Evolutionary conservation across 2,329 filamentous ascomycete species (phyloP).

Genomic region (Hirsutella rhossiliensis): DNA sequence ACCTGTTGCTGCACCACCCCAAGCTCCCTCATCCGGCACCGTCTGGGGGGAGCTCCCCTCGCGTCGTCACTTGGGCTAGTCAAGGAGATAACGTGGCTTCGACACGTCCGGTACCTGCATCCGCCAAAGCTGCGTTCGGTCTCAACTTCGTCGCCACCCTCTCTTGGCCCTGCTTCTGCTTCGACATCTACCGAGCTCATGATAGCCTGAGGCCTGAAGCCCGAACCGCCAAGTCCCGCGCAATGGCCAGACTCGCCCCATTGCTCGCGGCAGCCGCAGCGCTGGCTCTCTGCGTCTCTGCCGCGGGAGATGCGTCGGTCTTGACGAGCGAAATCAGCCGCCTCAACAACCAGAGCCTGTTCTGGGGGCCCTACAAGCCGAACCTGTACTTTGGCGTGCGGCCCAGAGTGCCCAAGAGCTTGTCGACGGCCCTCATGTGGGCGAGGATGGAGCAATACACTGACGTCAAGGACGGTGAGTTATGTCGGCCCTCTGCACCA

Average conservation of each 20-base stretch:
- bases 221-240: not conserved
- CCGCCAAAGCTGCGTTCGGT: not conserved
- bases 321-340: slow-evolving; percentile 37
- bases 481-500: not conserved
- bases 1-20: too few relatives aligned
- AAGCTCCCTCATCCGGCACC: too few relatives aligned
- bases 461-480: slow-evolving; percentile 60
- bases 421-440: slow-evolving; percentile 83
- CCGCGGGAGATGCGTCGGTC: slow-evolving; percentile 21
- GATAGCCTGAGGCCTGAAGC: not conserved
- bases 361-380: slow-evolving; percentile 93
- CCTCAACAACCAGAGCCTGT: slow-evolving; percentile 65
- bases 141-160: not conserved
- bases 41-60: too few relatives aligned
- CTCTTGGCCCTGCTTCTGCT: not conserved
- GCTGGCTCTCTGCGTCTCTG: slow-evolving; percentile 9
- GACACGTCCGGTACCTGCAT: too few relatives aligned
- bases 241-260: slow-evolving; percentile 20
- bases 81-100: too few relatives aligned
- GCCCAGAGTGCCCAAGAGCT: slow-evolving; percentile 67
- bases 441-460: slow-evolving; percentile 68
- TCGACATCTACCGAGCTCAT: not conserved
- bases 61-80: too few relatives aligned
- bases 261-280: slow-evolving; percentile 17
- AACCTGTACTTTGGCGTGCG: slow-evolving; percentile 91